Evolutionary conservation across 257 asterid genomes (phyloP), one percentile per base, ranked within the genome.

Genomic region (Petunia axillaris): DNA sequence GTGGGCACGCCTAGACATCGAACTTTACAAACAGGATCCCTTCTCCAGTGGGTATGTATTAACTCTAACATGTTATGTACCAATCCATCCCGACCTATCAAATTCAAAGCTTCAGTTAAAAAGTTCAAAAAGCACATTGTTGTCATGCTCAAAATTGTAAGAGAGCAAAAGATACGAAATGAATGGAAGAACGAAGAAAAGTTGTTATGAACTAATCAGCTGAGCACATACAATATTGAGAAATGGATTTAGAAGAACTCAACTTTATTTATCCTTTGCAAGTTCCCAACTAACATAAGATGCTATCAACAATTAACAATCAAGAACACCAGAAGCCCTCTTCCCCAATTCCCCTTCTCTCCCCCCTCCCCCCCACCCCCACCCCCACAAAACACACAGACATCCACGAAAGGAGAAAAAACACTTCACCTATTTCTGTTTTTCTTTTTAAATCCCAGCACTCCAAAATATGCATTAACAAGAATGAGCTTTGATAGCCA

Each of bases 51-150:
- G 48, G 97, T 84, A 65, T 96, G 99, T 87, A 96, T 88, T 91
- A 96, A 87, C 91, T 94, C 99, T 96, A 96, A 88, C 99, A 96
- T 96, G 79, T 96, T 96, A 87, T 96, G 99, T 57, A 97, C 94
- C 87, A 96, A 83, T 84, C 99, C 99, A 82, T 96, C 99, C 86
- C 99, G 88, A 79, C 99, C 99, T 96, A 87, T 86, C 86, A 8
- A 85, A 84, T 82, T 77, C 75, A 82, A 81, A 8, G 10, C 76
- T 57, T 55, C 77, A 82, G 85, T 46, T 1, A 54, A 9, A 57
- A 54, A 71, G 39, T 57, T 64, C 64, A 41, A 36, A 10, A 40
- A 68, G 48, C 44, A 8, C 75, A 55, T 71, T 52, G 52, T 65
- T 14, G 36, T 16, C 76, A 48, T 25, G 59, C 44, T 10, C 77